Percentiles rank a stretch among this genome's conserved stretches.
Conservation (phyloP, 2,329 filamentous ascomycete species). For the Diplodia corticola region DNA sequence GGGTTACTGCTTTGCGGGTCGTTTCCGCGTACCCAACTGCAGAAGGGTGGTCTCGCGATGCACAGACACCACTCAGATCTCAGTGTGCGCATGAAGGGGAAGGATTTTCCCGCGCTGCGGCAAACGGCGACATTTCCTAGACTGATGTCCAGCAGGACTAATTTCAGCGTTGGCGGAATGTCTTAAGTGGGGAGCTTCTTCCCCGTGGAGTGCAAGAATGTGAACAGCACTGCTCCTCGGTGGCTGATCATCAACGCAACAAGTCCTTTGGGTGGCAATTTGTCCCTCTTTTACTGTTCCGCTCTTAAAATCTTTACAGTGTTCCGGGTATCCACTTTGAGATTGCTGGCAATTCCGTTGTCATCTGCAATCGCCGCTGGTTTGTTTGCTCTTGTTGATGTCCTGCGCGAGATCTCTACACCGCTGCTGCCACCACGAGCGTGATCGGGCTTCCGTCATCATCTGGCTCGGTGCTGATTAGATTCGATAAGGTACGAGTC, state of each 20-base stretch:
- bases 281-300: conserved; percentile 6
- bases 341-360: neutral
- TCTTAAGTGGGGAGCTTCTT: neutral
- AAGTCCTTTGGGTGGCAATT: conserved; percentile 7
- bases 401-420: neutral
- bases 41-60: conserved; percentile 7
- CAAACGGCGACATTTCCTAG: conserved; percentile 7
- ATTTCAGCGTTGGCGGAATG: conserved; percentile 8
- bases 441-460: neutral
- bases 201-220: neutral
- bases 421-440: neutral
- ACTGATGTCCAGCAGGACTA: conserved; percentile 9
- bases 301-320: neutral
- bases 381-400: conserved; percentile 7
- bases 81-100: conserved; percentile 7
- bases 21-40: conserved; percentile 20
- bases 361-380: neutral
- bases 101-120: conserved; percentile 6
- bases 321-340: neutral
- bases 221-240: neutral
- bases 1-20: neutral
- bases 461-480: neutral
- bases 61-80: conserved; percentile 12
- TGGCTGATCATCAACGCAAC: neutral
- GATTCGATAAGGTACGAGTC: conserved; percentile 5